phyloP scores from a whole-genome alignment of 805 yeast species.

The Debaryomyces tyrocola region DNA sequence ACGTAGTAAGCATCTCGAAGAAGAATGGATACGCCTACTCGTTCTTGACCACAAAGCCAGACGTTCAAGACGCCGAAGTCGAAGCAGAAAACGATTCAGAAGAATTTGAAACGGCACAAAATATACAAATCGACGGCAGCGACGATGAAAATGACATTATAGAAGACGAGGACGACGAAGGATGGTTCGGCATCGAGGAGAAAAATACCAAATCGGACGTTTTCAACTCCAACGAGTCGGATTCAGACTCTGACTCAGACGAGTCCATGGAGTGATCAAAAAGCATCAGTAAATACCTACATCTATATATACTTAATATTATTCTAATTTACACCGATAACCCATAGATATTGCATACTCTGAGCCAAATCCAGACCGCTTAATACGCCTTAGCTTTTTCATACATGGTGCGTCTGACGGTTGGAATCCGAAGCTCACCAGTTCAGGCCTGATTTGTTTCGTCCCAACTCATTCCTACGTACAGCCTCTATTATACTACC shows the following conservation, averaged over 20 bases:
- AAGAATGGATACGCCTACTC: constrained; percentile 55
- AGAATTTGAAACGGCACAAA: constrained; percentile 11
- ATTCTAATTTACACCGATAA: neutral
- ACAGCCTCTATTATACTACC: too few species aligned
- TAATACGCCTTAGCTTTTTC: too few species aligned
- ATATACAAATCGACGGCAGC: constrained; percentile 21
- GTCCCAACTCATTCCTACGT: too few species aligned
- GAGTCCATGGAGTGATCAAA: neutral
- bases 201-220: constrained; percentile 1
- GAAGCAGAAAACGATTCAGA: constrained; percentile 27
- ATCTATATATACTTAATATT: neutral
- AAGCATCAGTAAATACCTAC: too few species aligned
- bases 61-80: constrained; percentile 19
- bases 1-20: constrained; percentile 55
- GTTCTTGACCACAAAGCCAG: constrained; percentile 42
- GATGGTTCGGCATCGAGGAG: constrained; percentile 31
- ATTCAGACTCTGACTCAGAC: constrained; percentile 1
- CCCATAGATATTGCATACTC: too few species aligned
- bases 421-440: too few species aligned
- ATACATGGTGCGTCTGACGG: too few species aligned
- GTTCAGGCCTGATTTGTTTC: too few species aligned
- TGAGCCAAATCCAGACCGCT: too few species aligned
- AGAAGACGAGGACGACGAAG: constrained; percentile 29
- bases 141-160: constrained; percentile 36
- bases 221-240: neutral